Evolutionary conservation across 2,329 filamentous ascomycete species (phyloP), one percentile per base, ranked within the genome.

Genomic region (Mollisiaceae sp.): DNA sequence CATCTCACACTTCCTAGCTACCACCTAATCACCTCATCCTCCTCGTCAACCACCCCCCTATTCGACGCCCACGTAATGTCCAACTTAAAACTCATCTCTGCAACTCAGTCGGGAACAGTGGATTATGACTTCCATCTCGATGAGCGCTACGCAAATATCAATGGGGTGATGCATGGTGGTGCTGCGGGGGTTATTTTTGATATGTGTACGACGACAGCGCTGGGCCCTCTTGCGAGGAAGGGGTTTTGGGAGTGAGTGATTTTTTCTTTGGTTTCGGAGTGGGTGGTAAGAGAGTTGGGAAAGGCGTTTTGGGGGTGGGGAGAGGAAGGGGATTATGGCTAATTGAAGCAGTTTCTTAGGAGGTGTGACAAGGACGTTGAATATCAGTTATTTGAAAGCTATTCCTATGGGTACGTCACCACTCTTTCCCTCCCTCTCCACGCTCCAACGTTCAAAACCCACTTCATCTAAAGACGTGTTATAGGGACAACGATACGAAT

Each of bases 121-220:
- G 77, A 78, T 4, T 84, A 81, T 71, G 78, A 77, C 24, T 78
- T 86, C 66, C 75, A 70, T 3, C 80, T 85, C 18, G 77, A 80
- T 11, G 70, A 72, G 12, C 73, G 75, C 56, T 80, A 85, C 60
- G 79, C 79, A 66, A 86, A 86, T 72, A 71, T 78, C 54, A 77
- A 78, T 38, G 78, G 78, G 1, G 82, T 81, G 38, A 78, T 86
- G 67, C 84, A 86, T 70, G 84, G 84, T 22, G 84, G 83, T 8
- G 83, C 82, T 2, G 82, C 83, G 1, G 81, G 82, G 0, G 75
- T 84, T 5, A 82, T 86, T 52, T 85, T 85, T 65, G 86, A 88
- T 70, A 82, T 86, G 75, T 79, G 80, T 62, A 85, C 82, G 4
- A 84, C 81, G 0, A 78, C 78, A 14, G 82, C 82, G 0, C 74